These are phyloP conservation scores for Thamnidium elegans DNA, from an alignment of 192 early-diverging fungal genomes.

Conservation along the genomic window DNA sequence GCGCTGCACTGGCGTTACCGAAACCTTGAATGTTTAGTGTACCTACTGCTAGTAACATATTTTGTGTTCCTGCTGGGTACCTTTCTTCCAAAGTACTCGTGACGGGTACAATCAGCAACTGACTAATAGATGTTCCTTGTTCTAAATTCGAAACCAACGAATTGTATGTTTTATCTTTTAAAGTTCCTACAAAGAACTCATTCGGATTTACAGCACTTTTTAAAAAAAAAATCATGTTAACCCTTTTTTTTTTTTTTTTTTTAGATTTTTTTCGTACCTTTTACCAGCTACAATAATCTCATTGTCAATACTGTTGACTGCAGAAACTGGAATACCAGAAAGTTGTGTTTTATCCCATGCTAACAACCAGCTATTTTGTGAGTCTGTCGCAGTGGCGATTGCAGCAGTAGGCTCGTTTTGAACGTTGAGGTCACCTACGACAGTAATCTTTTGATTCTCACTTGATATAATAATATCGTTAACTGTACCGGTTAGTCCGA, in stretches of 20 bases:
- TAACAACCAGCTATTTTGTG: not conserved
- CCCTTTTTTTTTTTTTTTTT: not conserved
- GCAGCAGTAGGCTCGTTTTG: not conserved
- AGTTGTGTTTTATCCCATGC: not conserved
- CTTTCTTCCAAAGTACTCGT: not conserved
- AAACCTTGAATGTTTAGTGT: constrained; percentile 32
- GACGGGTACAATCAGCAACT: constrained; percentile 23
- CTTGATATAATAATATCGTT: constrained; percentile 29
- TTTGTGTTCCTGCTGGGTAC: constrained; percentile 14
- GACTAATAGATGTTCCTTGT: not conserved
- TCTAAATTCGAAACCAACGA: constrained; percentile 6
- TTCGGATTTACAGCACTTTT: too few species aligned
- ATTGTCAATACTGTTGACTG: not conserved
- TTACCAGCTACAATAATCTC: not conserved
- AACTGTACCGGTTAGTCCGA: constrained; percentile 28
- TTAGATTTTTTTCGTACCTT: constrained; percentile 5
- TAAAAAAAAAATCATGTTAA: too few species aligned
- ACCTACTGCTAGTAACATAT: constrained; percentile 46
- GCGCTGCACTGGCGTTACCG: constrained; percentile 40
- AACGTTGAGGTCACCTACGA: constrained; percentile 13
- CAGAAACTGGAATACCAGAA: not conserved
- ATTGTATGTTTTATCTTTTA: not conserved
- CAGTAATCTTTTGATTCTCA: constrained; percentile 10
- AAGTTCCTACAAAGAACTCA: not conserved
- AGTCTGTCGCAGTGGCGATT: not conserved